Evolutionary conservation across 805 yeast genomes (phyloP).

Genomic region (Isabelozyma rhagii): DNA sequence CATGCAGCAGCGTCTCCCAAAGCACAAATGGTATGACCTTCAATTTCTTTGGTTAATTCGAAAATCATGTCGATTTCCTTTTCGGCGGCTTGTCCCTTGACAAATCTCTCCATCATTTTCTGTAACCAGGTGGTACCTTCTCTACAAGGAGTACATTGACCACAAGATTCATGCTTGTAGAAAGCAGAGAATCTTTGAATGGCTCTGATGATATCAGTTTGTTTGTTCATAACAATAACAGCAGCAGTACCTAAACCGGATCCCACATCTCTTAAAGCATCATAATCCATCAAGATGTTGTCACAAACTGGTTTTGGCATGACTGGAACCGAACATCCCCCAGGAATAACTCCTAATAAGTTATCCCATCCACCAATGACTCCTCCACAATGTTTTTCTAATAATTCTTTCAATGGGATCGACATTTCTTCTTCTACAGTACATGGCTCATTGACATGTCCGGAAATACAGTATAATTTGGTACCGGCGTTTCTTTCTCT

Average conservation of each 20-base stretch:
- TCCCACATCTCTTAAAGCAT: constrained; percentile 79
- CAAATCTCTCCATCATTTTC: constrained; percentile 81
- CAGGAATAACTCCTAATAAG: constrained; percentile 82
- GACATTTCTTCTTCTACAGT: constrained; percentile 95
- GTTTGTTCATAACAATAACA: constrained; percentile 85
- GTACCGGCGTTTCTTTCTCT: constrained; percentile 83
- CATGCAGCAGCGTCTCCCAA: constrained; percentile 92
- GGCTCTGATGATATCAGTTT: constrained; percentile 79
- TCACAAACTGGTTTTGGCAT: constrained; percentile 67
- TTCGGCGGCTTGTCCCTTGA: constrained; percentile 72
- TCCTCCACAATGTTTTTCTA: constrained; percentile 90
- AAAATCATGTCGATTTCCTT: constrained; percentile 81
- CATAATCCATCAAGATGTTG: constrained; percentile 80
- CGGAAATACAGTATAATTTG: constrained; percentile 81
- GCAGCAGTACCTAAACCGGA: constrained; percentile 93
- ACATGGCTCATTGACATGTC: constrained; percentile 90
- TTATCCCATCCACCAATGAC: constrained; percentile 92
- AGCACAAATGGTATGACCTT: constrained; percentile 91
- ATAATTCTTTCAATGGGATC: constrained; percentile 74
- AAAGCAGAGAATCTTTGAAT: constrained; percentile 82
- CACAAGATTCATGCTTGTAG: constrained; percentile 91
- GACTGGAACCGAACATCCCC: constrained; percentile 86
- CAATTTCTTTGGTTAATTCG: constrained; percentile 82
- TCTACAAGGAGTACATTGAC: constrained; percentile 93
- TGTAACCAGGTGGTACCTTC: constrained; percentile 88